These are phyloP conservation scores for Diaporthe velutina DNA, from an alignment of 2,329 filamentous ascomycete genomes.

Conservation along the genomic window DNA sequence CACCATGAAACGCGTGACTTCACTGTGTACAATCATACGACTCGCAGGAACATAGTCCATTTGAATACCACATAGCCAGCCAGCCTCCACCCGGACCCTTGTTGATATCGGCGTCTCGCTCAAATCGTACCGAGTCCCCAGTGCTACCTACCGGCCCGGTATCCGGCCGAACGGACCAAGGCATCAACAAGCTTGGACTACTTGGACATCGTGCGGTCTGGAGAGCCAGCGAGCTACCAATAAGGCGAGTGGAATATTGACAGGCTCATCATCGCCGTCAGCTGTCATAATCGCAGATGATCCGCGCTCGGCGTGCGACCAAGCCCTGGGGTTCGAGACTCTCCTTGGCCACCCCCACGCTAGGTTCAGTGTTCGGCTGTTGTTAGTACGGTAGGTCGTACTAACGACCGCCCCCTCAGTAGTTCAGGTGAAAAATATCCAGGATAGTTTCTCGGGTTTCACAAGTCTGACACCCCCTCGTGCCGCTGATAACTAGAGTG, in stretches of 20 bases:
- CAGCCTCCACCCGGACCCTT: background rate
- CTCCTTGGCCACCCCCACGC: slow-evolving; percentile 8
- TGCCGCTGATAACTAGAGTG: background rate
- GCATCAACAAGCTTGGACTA: slow-evolving; percentile 1
- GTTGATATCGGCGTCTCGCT: slow-evolving; percentile 5
- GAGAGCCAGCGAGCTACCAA: background rate
- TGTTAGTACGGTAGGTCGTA: background rate
- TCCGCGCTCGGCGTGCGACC: slow-evolving; percentile 2
- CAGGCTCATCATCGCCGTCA: slow-evolving; percentile 1
- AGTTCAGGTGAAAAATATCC: background rate
- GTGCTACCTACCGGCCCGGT: background rate
- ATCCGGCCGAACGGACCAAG: background rate
- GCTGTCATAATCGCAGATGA: slow-evolving; percentile 29
- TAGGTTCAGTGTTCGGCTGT: background rate
- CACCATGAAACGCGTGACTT: background rate
- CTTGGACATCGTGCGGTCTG: background rate
- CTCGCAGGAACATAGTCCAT: background rate
- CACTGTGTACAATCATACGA: background rate
- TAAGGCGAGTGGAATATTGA: background rate
- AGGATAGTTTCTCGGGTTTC: background rate
- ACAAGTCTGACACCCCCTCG: background rate
- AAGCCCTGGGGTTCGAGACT: background rate
- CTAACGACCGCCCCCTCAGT: background rate
- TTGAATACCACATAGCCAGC: background rate
- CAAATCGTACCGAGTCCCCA: background rate